phyloP scores from a whole-genome alignment of 1,284 basidiomycete species.

The Pisolithus thermaeus region DNA sequence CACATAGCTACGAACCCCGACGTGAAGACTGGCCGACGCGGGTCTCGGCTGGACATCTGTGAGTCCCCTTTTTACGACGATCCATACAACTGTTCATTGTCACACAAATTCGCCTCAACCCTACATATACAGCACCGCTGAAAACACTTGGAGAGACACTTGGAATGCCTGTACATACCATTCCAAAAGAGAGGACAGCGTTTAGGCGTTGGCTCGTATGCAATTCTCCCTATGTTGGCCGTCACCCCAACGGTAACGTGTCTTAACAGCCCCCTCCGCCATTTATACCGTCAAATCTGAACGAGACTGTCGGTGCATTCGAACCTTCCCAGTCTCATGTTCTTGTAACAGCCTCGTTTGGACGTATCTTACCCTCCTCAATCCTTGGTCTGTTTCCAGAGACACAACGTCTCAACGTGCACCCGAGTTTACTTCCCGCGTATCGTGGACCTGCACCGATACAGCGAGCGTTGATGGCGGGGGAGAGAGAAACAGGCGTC shows the following conservation, averaged over 20 bases:
- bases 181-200: slow-evolving; percentile 49
- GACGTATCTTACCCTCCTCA: slow-evolving; percentile 71
- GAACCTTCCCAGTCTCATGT: slow-evolving; percentile 42
- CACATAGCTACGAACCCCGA: slow-evolving; percentile 45
- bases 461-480: slow-evolving; percentile 70
- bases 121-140: slow-evolving; percentile 45
- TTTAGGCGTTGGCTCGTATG: slow-evolving; percentile 57
- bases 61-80: slow-evolving; percentile 11
- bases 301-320: slow-evolving; percentile 15
- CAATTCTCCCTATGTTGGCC: slow-evolving; percentile 6
- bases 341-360: slow-evolving; percentile 89
- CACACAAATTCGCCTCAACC: not conserved
- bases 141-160: slow-evolving; percentile 47
- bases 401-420: slow-evolving; percentile 77
- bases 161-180: slow-evolving; percentile 46
- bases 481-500: slow-evolving; percentile 50
- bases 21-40: slow-evolving; percentile 30
- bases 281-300: slow-evolving; percentile 3
- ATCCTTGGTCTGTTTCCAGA: slow-evolving; percentile 65
- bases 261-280: slow-evolving; percentile 37
- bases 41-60: slow-evolving; percentile 27
- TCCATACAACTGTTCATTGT: not conserved
- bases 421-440: slow-evolving; percentile 85
- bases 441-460: slow-evolving; percentile 92
- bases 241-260: not conserved